Conservation (phyloP, 2,329 filamentous ascomycete species). For the Cryphonectria japonica region DNA sequence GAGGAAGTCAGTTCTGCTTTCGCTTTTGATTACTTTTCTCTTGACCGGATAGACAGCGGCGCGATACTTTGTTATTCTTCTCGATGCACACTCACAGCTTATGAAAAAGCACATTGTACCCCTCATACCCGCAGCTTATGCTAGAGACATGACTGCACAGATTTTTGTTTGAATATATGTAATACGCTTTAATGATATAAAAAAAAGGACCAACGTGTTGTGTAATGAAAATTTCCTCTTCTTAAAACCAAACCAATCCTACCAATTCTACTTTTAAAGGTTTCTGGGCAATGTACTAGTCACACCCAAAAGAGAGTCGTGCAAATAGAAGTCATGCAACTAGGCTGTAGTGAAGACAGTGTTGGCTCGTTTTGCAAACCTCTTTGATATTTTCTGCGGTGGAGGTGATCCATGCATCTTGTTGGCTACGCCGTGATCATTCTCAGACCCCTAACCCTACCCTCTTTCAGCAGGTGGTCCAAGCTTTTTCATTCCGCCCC, state of each 20-base stretch:
- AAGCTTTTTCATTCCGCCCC: conserved; percentile 9
- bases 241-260: not conserved
- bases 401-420: too few relatives aligned
- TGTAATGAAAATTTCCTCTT: not conserved
- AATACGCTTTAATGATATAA: not conserved
- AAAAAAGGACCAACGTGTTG: not conserved
- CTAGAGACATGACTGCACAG: not conserved
- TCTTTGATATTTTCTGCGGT: too few relatives aligned
- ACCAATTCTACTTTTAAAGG: too few relatives aligned
- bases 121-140: conserved; percentile 17
- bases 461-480: not conserved
- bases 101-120: not conserved
- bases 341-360: not conserved
- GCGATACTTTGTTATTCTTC: not conserved
- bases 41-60: not conserved
- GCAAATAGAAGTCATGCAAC: not conserved
- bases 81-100: not conserved
- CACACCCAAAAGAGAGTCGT: not conserved
- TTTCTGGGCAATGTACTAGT: too few relatives aligned
- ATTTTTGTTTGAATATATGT: not conserved
- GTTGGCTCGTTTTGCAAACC: not conserved
- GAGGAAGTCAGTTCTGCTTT: not conserved
- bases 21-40: not conserved
- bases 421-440: too few relatives aligned
- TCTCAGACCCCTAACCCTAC: not conserved